Evolutionary conservation across 345 rosid species (phyloP), one percentile per base, ranked within the genome.

Genomic region (Euphorbia pulcherrima): DNA sequence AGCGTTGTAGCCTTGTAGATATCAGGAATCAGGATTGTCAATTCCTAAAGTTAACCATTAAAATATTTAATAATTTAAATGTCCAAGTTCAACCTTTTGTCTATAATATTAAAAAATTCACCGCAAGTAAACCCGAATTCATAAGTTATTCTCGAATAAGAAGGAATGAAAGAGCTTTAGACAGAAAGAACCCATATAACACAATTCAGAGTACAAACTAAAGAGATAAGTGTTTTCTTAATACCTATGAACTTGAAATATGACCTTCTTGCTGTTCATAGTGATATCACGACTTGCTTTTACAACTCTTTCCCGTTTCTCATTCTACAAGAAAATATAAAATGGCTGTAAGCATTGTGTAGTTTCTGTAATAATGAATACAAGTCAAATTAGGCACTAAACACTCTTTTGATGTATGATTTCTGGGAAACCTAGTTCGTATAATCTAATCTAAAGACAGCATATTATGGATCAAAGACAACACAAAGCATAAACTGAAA

Each of bases 231-330:
- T 55, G 30, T 24, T 56, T 61, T 39, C 48, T 62, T 41, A 47
- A 14, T 39, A 92, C 98, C 98, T 92, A 73, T 93, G 98, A 66
- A 90, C 98, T 82, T 90, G 96, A 75, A 87, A 94, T 74, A 94
- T 93, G 65, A 94, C 97, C 72, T 91, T 93, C 78, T 94, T 94
- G 82, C 99, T 94, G 80, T 86, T 86, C 70, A 83, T 84, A 39
- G 97, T 91, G 68, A 94, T 78, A 78, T 94, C 99, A 51, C 99
- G 95, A 72, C 99, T 94, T 4, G 92, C 97, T 74, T 94, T 94
- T 11, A 94, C 92, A 27, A 94, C 84, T 79, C 92, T 91, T 76
- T 94, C 97, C 20, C 95, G 88, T 68, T 94, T 94, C 13, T 91
- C 97, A 79, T 94, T 91, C 95, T 89, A 73, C 83, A 76, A 61